Evolutionary conservation across 306 rosid genomes (phyloP).

Genomic region (Adenanthera pavonina): DNA sequence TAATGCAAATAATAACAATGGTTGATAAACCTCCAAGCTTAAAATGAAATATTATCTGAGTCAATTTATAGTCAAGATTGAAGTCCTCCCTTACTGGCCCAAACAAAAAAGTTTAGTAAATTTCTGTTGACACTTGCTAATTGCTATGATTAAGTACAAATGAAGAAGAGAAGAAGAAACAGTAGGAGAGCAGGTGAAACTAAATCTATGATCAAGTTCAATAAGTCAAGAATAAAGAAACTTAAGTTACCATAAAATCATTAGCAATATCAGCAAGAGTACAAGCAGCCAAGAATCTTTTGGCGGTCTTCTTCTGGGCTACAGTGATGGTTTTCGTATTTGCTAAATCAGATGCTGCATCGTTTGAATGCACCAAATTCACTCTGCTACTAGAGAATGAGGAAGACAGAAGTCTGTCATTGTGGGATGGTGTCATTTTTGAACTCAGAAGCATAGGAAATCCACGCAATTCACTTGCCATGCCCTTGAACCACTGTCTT

Average conservation of each 20-base stretch:
- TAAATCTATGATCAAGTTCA: conserved; percentile 26
- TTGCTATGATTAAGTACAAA: neutral
- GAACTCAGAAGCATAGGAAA: conserved; percentile 40
- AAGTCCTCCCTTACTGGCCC: conserved; percentile 1
- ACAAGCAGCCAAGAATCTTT: conserved; percentile 43
- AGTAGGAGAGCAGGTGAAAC: conserved; percentile 1
- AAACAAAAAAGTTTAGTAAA: neutral
- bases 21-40: neutral
- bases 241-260: conserved; percentile 49
- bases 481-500: conserved; percentile 15
- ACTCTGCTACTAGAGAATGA: conserved; percentile 42
- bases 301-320: conserved; percentile 36
- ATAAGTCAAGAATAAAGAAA: conserved; percentile 21
- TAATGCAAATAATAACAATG: neutral
- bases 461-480: conserved; percentile 49
- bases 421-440: conserved; percentile 37
- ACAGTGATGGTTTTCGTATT: conserved; percentile 32
- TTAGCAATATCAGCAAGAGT: conserved; percentile 56
- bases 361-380: conserved; percentile 46
- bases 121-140: conserved; percentile 21
- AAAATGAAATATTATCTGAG: neutral
- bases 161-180: neutral
- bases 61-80: conserved; percentile 27
- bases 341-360: conserved; percentile 34
- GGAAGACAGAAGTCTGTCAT: conserved; percentile 44